Evolutionary conservation across 176 grass and related monocot species (phyloP).

Genomic region (bread wheat (Triticum aestivum)): DNA sequence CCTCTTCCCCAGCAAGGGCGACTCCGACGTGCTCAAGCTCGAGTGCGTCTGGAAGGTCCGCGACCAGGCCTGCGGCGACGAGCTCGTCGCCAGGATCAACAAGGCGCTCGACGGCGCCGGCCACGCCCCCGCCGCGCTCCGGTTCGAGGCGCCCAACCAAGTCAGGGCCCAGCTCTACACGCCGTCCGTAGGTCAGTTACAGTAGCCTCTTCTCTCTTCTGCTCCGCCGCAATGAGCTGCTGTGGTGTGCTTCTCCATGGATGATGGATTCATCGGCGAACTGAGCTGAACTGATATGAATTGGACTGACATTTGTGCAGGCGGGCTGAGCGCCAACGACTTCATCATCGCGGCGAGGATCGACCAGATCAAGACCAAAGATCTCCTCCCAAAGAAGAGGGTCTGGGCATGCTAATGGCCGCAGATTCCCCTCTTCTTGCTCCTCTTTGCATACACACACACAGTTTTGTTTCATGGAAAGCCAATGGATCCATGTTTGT

Average conservation of each 20-base stretch:
- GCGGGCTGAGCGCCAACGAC: constrained; percentile 60
- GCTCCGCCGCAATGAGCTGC: too few species aligned
- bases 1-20: background rate
- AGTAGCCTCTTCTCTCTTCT: background rate
- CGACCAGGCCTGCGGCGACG: constrained; percentile 54
- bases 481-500: background rate
- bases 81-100: constrained; percentile 73
- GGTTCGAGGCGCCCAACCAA: constrained; percentile 58
- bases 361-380: constrained; percentile 54
- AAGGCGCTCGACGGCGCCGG: constrained; percentile 39
- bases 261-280: background rate
- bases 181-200: constrained; percentile 15
- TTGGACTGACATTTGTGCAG: background rate
- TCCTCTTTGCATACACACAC: background rate
- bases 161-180: constrained; percentile 68
- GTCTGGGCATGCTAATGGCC: constrained; percentile 48
- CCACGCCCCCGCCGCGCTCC: constrained; percentile 41
- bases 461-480: constrained; percentile 1
- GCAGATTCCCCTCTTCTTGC: too few species aligned
- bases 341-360: constrained; percentile 69
- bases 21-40: constrained; percentile 20
- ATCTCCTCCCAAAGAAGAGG: constrained; percentile 75
- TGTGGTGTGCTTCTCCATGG: background rate
- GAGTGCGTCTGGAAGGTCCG: constrained; percentile 84
- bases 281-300: background rate